Evolutionary conservation across 495 filamentous ascomycete genomes (phyloP).

Genomic region (Aspergillus olivimuriae): DNA sequence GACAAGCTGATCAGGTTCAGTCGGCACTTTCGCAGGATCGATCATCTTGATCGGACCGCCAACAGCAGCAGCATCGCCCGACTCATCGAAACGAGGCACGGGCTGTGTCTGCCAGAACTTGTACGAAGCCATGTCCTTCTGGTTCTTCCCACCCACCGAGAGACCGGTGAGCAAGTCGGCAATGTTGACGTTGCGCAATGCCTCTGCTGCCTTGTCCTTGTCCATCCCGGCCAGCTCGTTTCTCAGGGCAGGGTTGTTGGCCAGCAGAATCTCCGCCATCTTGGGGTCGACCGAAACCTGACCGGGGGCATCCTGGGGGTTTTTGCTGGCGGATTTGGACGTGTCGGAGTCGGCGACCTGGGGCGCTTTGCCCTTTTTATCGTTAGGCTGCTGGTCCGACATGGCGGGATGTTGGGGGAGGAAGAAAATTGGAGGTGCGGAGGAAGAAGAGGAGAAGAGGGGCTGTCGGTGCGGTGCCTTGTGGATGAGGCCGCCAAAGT

Average conservation of each 20-base stretch:
- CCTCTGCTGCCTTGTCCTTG: constrained; percentile 47
- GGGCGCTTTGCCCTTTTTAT: constrained; percentile 36
- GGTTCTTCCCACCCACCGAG: constrained; percentile 68
- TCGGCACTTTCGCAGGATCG: constrained; percentile 66
- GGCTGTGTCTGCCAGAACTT: constrained; percentile 99
- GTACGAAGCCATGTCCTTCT: constrained; percentile 92
- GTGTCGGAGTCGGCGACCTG: constrained; percentile 14
- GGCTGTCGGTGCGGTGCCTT: too few relatives aligned
- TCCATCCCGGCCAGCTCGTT: constrained; percentile 39
- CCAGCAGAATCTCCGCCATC: constrained; percentile 38
- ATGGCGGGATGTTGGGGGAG: constrained; percentile 20
- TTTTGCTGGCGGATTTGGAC: constrained; percentile 13
- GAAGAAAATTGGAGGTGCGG: constrained; percentile 12
- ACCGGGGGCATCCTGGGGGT: constrained; percentile 22
- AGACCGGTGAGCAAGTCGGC: constrained; percentile 79
- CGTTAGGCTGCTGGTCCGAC: constrained; percentile 33
- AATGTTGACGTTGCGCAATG: constrained; percentile 65
- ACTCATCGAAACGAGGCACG: constrained; percentile 72
- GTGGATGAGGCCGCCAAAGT: too few relatives aligned
- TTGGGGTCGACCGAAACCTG: constrained; percentile 32
- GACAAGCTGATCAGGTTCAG: constrained; percentile 56
- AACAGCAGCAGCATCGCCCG: constrained; percentile 26
- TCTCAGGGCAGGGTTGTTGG: constrained; percentile 46
- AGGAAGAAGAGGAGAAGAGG: constrained; percentile 1
- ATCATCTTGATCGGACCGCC: constrained; percentile 65